These are phyloP conservation scores for Pseudozyma tsukubaensis DNA, from an alignment of 1,284 basidiomycete genomes.

Conservation along the genomic window DNA sequence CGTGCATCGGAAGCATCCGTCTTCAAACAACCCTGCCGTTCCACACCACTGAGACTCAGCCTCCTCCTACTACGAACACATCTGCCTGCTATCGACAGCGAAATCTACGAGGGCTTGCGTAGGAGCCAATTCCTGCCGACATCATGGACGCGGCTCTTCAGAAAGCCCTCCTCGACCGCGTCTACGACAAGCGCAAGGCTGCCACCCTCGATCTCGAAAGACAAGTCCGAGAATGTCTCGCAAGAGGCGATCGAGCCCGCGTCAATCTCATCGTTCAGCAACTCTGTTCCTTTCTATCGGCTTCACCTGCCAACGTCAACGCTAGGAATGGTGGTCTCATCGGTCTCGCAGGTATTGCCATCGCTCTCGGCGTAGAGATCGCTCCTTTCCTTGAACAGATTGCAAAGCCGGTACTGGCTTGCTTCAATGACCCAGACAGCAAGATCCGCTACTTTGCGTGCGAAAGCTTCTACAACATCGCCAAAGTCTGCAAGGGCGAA, in stretches of 20 bases:
- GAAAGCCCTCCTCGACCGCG: constrained; percentile 67
- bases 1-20: no score
- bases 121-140: neutral
- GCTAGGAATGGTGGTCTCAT: constrained; percentile 95
- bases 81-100: neutral
- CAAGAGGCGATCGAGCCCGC: constrained; percentile 80
- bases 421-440: constrained; percentile 94
- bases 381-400: constrained; percentile 94
- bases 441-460: constrained; percentile 96
- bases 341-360: constrained; percentile 93
- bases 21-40: no score
- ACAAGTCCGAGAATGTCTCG: constrained; percentile 88
- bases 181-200: constrained; percentile 92
- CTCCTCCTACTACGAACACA: neutral
- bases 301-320: constrained; percentile 71
- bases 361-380: constrained; percentile 91
- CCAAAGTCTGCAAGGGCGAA: constrained; percentile 96
- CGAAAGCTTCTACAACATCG: constrained; percentile 96
- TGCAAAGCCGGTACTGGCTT: constrained; percentile 87
- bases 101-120: neutral
- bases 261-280: constrained; percentile 92
- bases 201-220: constrained; percentile 96
- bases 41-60: neutral
- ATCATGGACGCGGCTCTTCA: constrained; percentile 59
- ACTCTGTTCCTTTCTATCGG: constrained; percentile 76